Evolutionary conservation across 768 basidiomycete species (phyloP).

Genomic region (Trichaptum fuscoviolaceum): DNA sequence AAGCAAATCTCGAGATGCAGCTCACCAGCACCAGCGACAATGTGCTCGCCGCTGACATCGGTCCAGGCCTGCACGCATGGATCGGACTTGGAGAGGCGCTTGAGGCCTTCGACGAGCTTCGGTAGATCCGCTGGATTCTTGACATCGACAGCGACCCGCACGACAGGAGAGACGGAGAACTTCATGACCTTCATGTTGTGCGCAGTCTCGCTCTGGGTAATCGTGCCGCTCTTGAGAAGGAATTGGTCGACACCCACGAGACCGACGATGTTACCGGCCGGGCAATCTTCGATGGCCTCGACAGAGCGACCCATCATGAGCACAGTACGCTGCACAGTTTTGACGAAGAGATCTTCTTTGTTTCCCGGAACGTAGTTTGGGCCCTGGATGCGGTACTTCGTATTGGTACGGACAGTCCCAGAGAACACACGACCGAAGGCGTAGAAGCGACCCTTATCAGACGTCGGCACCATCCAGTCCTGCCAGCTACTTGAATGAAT

Average conservation of each 20-base stretch:
- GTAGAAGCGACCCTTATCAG: constrained; percentile 54
- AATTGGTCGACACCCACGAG: constrained; percentile 52
- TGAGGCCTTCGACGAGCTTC: constrained; percentile 51
- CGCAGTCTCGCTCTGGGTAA: constrained; percentile 47
- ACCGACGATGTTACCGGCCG: constrained; percentile 49
- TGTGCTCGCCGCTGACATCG: constrained; percentile 42
- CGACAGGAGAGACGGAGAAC: constrained; percentile 50
- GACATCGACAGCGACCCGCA: constrained; percentile 49
- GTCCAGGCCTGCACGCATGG: constrained; percentile 48
- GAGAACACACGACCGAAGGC: constrained; percentile 55
- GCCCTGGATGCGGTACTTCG: constrained; percentile 50
- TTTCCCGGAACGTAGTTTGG: constrained; percentile 49
- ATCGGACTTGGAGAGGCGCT: constrained; percentile 51
- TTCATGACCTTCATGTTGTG: constrained; percentile 57
- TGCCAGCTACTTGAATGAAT: no score
- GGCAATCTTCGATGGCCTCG: constrained; percentile 50
- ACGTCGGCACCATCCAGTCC: constrained; percentile 49
- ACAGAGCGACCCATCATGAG: constrained; percentile 49
- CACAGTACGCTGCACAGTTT: constrained; percentile 47
- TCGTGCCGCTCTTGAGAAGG: constrained; percentile 49
- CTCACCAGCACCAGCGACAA: constrained; percentile 50
- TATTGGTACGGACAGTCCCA: constrained; percentile 44
- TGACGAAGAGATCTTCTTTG: constrained; percentile 39
- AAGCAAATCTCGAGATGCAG: constrained; percentile 50
- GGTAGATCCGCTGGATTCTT: constrained; percentile 50